phyloP scores from a whole-genome alignment of 345 rosid species.

The Clarkia xantiana region DNA sequence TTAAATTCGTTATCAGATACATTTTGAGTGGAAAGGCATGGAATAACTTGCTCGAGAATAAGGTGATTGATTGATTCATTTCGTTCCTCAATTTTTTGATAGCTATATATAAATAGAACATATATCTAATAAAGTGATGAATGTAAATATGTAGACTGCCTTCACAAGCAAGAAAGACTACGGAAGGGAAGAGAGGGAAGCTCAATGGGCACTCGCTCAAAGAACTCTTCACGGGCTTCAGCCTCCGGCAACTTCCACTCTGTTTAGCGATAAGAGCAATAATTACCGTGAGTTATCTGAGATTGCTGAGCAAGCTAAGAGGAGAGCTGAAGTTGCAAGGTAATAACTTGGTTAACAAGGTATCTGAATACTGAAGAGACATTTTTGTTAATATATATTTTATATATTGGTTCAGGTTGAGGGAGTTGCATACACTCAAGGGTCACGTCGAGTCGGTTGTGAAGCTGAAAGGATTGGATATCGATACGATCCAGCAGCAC shows the following conservation, averaged over 20 bases:
- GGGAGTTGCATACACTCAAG: conserved; percentile 72
- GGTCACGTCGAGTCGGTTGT: conserved; percentile 90
- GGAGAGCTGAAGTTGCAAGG: conserved; percentile 85
- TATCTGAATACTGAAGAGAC: too few species aligned
- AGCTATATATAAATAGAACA: too few species aligned
- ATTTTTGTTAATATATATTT: too few species aligned
- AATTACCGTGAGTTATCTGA: conserved; percentile 54
- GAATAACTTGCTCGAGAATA: conserved; percentile 59
- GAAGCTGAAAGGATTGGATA: conserved; percentile 71
- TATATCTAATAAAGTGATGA: background rate
- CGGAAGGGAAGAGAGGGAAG: conserved; percentile 79
- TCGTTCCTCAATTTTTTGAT: background rate
- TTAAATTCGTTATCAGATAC: conserved; percentile 72
- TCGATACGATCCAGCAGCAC: conserved; percentile 67
- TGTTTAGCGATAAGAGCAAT: conserved; percentile 42
- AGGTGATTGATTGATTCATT: conserved; percentile 21
- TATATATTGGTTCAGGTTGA: conserved; percentile 29
- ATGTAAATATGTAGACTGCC: conserved; percentile 40
- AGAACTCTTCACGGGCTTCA: conserved; percentile 79
- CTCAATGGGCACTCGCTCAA: conserved; percentile 83
- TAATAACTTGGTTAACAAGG: conserved; percentile 11
- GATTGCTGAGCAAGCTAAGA: conserved; percentile 84
- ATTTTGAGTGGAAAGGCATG: conserved; percentile 74
- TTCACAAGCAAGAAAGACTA: conserved; percentile 83
- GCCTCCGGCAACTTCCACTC: conserved; percentile 29